phyloP scores from a whole-genome alignment of 257 asterid species.

The Gentiana straminea region DNA sequence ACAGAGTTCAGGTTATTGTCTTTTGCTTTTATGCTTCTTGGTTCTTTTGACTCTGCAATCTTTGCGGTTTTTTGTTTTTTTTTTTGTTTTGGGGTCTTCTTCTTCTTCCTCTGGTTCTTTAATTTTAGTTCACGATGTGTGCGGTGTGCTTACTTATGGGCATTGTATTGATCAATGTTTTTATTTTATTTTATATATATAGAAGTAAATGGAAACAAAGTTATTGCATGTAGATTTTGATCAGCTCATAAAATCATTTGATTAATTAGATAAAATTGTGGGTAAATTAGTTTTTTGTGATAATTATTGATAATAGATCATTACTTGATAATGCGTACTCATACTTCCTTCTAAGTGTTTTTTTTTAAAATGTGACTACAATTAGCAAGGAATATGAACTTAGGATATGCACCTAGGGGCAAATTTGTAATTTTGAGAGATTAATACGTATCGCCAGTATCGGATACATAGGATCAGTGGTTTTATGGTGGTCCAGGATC shows the following conservation, averaged over 20 bases:
- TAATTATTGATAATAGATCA: too few species aligned
- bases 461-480: too few species aligned
- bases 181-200: background rate
- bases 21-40: background rate
- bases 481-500: too few species aligned
- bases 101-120: background rate
- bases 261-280: conserved; percentile 2
- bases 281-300: conserved; percentile 1
- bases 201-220: background rate
- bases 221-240: conserved; percentile 29
- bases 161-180: conserved; percentile 12
- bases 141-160: conserved; percentile 2
- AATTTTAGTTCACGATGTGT: background rate
- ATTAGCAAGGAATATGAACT: too few species aligned
- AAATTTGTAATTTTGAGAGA: too few species aligned
- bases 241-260: conserved; percentile 11
- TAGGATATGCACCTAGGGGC: too few species aligned
- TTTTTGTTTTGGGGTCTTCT: background rate
- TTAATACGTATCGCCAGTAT: too few species aligned
- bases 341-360: too few species aligned
- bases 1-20: conserved; percentile 31
- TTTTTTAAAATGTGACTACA: too few species aligned
- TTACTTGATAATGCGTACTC: too few species aligned
- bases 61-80: background rate
- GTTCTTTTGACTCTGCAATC: background rate